A percentile compares a stretch with the other conserved stretches of the same genome.
phyloP scores from a whole-genome alignment of 2,329 filamentous ascomycete genomes.

The Cephalotrichum gorgonifer region DNA sequence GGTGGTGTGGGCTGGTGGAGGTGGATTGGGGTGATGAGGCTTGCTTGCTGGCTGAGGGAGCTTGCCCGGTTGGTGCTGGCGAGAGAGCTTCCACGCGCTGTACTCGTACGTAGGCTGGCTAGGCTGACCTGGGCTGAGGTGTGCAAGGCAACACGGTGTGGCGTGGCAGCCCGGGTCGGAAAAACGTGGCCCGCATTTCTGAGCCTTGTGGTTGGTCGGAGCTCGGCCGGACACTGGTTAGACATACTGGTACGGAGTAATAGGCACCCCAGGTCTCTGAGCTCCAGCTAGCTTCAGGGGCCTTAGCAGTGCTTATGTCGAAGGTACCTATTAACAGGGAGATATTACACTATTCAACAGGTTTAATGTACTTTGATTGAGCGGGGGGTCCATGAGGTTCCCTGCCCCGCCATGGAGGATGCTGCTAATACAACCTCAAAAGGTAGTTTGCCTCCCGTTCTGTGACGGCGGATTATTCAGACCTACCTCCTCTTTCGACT shows the following conservation, averaged over 20 bases:
- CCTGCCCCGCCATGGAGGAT: background rate
- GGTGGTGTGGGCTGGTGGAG: slow-evolving; percentile 6
- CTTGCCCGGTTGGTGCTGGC: too few species aligned
- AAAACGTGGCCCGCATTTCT: slow-evolving; percentile 4
- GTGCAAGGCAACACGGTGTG: slow-evolving; percentile 31
- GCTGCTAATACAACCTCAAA: background rate
- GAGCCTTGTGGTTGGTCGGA: slow-evolving; percentile 11
- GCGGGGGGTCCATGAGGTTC: background rate
- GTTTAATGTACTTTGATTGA: background rate
- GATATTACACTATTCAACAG: background rate
- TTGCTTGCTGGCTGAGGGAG: slow-evolving; percentile 1
- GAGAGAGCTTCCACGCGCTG: too few species aligned
- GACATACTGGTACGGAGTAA: too few species aligned
- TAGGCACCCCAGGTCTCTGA: too few species aligned
- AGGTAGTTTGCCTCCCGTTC: background rate
- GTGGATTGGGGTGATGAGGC: slow-evolving; percentile 1
- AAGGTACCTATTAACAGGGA: background rate
- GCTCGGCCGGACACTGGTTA: slow-evolving; percentile 8
- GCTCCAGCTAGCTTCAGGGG: too few species aligned
- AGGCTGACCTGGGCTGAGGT: slow-evolving; percentile 7
- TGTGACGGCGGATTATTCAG: background rate
- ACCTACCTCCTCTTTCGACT: background rate
- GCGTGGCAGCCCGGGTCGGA: slow-evolving; percentile 18
- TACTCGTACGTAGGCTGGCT: background rate
- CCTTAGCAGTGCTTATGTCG: too few species aligned